A percentile compares a stretch with the other conserved stretches of the same genome.
Evolutionary conservation across 805 yeast genomes (phyloP).

Genomic region (Saturnispora besseyi): DNA sequence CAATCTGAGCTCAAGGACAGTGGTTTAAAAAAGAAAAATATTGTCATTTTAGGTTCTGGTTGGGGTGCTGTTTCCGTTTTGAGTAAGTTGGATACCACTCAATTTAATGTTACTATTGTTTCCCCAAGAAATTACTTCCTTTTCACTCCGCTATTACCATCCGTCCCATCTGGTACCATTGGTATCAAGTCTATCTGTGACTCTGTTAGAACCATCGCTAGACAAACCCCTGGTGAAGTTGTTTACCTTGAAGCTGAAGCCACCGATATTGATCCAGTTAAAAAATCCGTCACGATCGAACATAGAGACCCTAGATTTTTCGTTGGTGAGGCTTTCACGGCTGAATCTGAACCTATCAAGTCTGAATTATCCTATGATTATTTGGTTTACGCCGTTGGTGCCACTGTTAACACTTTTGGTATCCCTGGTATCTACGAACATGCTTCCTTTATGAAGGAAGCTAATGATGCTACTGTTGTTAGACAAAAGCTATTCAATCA

Average conservation of each 20-base stretch:
- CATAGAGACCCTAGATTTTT: conserved; percentile 46
- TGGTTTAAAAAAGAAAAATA: conserved; percentile 60
- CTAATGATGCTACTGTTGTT: conserved; percentile 77
- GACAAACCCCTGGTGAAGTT: conserved; percentile 67
- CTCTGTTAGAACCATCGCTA: conserved; percentile 81
- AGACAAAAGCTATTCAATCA: conserved; percentile 76
- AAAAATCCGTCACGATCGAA: conserved; percentile 54
- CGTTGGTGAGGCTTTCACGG: conserved; percentile 46
- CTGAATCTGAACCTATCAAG: conserved; percentile 35
- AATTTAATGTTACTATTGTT: conserved; percentile 81
- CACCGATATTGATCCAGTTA: conserved; percentile 65
- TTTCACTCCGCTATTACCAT: conserved; percentile 92
- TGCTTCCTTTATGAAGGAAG: conserved; percentile 84
- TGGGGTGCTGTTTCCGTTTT: conserved; percentile 90
- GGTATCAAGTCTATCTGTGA: conserved; percentile 88
- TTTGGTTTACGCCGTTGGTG: conserved; percentile 89
- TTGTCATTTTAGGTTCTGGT: conserved; percentile 80
- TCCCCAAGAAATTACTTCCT: conserved; percentile 94
- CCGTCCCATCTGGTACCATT: conserved; percentile 90
- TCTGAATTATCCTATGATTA: conserved; percentile 61
- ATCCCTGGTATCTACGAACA: conserved; percentile 89
- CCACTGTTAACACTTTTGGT: conserved; percentile 89
- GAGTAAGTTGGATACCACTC: conserved; percentile 75
- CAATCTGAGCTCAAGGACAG: conserved; percentile 39
- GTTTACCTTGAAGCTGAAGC: conserved; percentile 87